Conservation (phyloP, 176 grass and related monocot genomes). For the Cenchrus purpureus region DNA sequence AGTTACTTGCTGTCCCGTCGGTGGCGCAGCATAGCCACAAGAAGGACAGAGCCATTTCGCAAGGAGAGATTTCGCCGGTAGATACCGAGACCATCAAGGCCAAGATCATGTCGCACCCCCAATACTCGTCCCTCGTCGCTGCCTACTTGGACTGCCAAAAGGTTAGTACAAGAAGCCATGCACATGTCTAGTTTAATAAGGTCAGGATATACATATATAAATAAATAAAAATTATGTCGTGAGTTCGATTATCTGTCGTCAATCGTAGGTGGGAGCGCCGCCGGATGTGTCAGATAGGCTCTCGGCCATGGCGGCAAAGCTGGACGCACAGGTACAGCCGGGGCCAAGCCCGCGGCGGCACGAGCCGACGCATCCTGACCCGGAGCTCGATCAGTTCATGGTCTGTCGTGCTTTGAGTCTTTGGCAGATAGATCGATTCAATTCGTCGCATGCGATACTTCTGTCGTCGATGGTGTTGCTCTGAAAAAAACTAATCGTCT, state of each 20-base stretch:
- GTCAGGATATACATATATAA: neutral
- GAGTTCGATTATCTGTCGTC: neutral
- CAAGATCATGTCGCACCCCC: conserved; percentile 90
- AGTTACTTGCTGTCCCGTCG: conserved; percentile 37
- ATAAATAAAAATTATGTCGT: neutral
- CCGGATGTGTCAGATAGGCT: conserved; percentile 64
- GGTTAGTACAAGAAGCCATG: conserved; percentile 48
- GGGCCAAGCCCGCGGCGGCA: conserved; percentile 24
- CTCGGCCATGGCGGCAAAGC: conserved; percentile 50
- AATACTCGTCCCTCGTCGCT: conserved; percentile 65
- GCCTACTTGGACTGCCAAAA: conserved; percentile 92
- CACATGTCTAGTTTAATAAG: conserved; percentile 5
- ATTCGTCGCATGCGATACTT: conserved; percentile 18
- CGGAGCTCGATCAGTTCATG: conserved; percentile 97
- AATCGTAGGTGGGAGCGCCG: conserved; percentile 59
- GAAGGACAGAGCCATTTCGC: neutral
- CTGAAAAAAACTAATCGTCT: neutral
- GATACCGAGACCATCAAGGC: conserved; percentile 63
- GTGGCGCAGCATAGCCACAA: conserved; percentile 27
- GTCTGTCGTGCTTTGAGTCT: conserved; percentile 24
- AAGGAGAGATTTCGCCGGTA: conserved; percentile 46
- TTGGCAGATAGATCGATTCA: neutral
- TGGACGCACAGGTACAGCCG: conserved; percentile 25
- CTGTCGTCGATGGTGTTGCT: neutral
- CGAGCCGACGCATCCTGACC: conserved; percentile 46